Conservation (phyloP, 129 eudicot genomes). For the Deinandra increscens region DNA sequence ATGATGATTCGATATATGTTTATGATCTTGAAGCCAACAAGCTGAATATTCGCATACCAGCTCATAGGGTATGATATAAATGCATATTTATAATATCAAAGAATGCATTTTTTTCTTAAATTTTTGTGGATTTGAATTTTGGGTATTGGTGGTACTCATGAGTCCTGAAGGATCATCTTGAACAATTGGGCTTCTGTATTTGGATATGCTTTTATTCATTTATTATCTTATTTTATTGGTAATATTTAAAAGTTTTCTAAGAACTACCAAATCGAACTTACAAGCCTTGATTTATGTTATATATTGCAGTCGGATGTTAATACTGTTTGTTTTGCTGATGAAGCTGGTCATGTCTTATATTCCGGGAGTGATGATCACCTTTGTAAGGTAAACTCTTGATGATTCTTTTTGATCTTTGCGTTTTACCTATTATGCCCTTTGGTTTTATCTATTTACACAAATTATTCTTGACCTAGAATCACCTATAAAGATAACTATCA, state of each 20-base stretch:
- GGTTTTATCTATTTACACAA: neutral
- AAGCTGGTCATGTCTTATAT: slow-evolving; percentile 71
- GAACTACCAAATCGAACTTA: slow-evolving; percentile 6
- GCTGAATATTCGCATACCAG: slow-evolving; percentile 60
- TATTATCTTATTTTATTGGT: neutral
- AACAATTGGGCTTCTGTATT: neutral
- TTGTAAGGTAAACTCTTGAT: slow-evolving; percentile 52
- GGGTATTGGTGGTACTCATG: neutral
- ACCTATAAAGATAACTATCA: neutral
- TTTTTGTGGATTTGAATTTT: neutral
- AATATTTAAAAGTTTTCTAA: neutral
- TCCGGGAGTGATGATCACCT: slow-evolving; percentile 89
- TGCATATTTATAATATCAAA: neutral
- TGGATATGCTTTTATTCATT: neutral
- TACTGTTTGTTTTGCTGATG: slow-evolving; percentile 89
- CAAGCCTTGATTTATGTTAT: slow-evolving; percentile 19
- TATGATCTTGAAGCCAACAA: slow-evolving; percentile 73
- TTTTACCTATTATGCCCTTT: slow-evolving; percentile 7
- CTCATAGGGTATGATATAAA: slow-evolving; percentile 59
- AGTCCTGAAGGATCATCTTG: neutral
- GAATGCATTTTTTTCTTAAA: neutral
- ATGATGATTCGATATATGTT: slow-evolving; percentile 67
- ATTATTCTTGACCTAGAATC: neutral
- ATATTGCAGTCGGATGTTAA: slow-evolving; percentile 82
- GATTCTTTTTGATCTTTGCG: neutral